Base-by-base conservation (phyloP, 202 grass and related monocot genomes). In the Alloteropsis angusta region DNA sequence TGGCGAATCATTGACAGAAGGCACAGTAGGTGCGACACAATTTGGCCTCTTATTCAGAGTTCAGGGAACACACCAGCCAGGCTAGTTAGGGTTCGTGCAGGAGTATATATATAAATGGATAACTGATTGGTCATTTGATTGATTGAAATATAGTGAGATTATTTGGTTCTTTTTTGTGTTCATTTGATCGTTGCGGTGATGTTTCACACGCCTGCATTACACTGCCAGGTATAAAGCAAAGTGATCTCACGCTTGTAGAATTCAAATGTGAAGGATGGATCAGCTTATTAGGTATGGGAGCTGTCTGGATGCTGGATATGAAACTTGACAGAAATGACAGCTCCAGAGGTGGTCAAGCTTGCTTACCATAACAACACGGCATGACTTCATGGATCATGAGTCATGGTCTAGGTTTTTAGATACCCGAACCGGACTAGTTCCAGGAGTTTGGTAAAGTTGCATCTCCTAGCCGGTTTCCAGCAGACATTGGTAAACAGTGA, bases 11-110 rank as follows among this genome's bases (percentile, higher is more conserved):
- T 75, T 65, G 58, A 30, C 38, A 45, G 55, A 83, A 9, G 37
- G n/a, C 46, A 83, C 43, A 47, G 79, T 65, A 71, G 83, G 78
- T 83, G 28, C 13, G 55, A 21, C 73, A 54, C 61, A 22, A 57
- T 18, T 84, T 72, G 77, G 65, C 65, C 17, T 58, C 72, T 82
- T 76, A 65, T 65, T 77, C 71, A 73, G 77, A 65, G 75, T 38
- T 39, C 59, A n/a, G 58, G n/a, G 60, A 82, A 78, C 82, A 72
- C 65, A 44, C 2, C 77, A 88, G 72, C 84, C 72, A 41, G 35
- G 17, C 62, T 52, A 1, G 44, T 41, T 77, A 85, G 76, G 82
- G 82, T 60, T 76, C 42, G 56, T 76, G 71, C 37, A 15, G 63
- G 13, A 65, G n/a, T 34, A 18, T 37, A 55, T 30, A 30, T 37